Evolutionary conservation across 768 basidiomycete genomes (phyloP), one percentile per base, ranked within the genome.

Genomic region (Kwoniella sp.): DNA sequence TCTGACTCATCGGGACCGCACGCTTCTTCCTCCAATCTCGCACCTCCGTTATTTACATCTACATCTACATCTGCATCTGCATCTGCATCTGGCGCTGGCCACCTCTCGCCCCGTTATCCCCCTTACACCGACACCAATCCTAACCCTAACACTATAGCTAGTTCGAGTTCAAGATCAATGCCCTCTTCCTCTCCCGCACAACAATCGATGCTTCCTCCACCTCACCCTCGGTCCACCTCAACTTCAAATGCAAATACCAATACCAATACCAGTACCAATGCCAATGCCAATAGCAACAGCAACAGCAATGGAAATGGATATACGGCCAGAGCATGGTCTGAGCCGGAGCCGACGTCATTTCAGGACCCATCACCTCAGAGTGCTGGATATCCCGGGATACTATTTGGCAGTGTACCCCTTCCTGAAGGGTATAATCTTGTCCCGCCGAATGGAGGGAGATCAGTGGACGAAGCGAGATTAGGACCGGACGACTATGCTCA

Each of bases 401-500:
- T 58, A 54, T 61, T 55, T 30, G 49, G 36, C 5, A 69, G 59
- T 40, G 60, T 65, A n/a, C 55, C 52, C 2, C 48, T 66, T 29
- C 68, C 64, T 1, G 68, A 66, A 19, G 52, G 63, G 19, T 58
- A 53, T 30, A 52, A 36, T 36, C 19, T 25, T 26, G 33, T 33
- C 10, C 63, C 54, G 4, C 57, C 36, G 26, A 30, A 25, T 29
- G 60, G 60, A 7, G 47, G 54, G 19, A 54, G 58, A 40, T 37
- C 63, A 1, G 57, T 30, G 19, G 60, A 60, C 30, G 36, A 62
- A 30, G 36, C 37, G 17, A 22, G 24, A 44, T 49, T 58, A 15
- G 63, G 63, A 17, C 55, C 59, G 19, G 67, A 64, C 1, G 67
- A 70, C 21, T 73, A 68, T 47, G 62, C 69, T 1, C 66, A 67